Evolutionary conservation across 75 land plant species (phyloP), one percentile per base, ranked within the genome.

Genomic region (Selaginella moellendorffii): DNA sequence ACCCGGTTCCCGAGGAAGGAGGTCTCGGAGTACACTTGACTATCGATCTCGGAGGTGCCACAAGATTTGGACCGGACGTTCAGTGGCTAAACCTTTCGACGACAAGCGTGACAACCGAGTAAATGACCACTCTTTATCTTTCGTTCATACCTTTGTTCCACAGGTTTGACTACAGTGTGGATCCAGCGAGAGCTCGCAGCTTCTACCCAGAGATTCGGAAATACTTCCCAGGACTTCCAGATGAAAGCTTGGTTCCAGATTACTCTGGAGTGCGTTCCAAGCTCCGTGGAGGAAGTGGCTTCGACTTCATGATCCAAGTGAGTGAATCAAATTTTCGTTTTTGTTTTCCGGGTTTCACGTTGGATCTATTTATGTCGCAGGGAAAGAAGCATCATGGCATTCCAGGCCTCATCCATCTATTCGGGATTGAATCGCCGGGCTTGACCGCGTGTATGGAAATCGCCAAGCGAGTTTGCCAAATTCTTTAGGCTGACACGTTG

Each of bases 381-480:
- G 98, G 96, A 2, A 76, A 83, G 62, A 81, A 79, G 1, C 30
- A 59, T 58, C 98, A 93, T 85, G 96, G 96, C 26, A 72, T 93
- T 2, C 67, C 78, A 62, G 90, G 96, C 53, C 78, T 93, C 22
- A 74, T 93, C 30, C 83, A 88, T 64, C 77, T 93, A 29, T 82
- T 83, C 62, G 98, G 98, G 1, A 93, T 93, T 18, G 98, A 93
- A 54, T 93, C 98, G 19, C 98, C 98, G 2, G 98, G 98, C 51
- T 71, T 93, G 14, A 93, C 98, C 23, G 79, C 98, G 51, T 83
- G 84, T 68, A 28, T 93, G 79, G 96, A 89, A 8, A 83, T 93
- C 67, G 98, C 98, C 14, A 81, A 93, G n/a, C n/a, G n/a, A n/a
- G n/a, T n/a, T n/a, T n/a, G n/a, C n/a, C n/a, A n/a, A n/a, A n/a